Base-by-base conservation (phyloP, 768 basidiomycete genomes). In the Botryobasidium botryosum region DNA sequence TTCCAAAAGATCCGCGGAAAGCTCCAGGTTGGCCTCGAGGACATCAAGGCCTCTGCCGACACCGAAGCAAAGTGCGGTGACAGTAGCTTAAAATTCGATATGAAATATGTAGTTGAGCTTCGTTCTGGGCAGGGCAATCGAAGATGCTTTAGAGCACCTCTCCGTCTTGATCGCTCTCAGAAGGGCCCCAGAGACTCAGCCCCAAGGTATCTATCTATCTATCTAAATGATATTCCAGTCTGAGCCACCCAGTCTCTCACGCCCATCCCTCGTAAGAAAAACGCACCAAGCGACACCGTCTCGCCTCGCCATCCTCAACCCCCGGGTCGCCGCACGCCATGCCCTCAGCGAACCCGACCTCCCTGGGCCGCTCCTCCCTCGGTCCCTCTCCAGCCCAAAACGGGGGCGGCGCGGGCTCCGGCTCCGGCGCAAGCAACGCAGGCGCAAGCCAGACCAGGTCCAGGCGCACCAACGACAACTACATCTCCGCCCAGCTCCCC, bases 251-350 rank as follows among this genome's bases (percentile, higher is more conserved):
- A 44, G 38, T 18, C 13, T n/a, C 33, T 45, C 43, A 45, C 28
- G 3, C 40, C 5, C 46, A 2, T 31, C 23, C 8, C 5, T 24
- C 20, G 40, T 41, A 49, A 73, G 81, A 84, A 50, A 86, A 86
- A 60, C 72, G 85, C 35, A 72, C 68, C 46, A 85, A 86, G 60
- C 77, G 84, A 18, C 79, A 76, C 15, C 65, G 80, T 50, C 74
- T 68, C 2, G 68, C 72, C 20, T 84, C 85, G 6, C 82, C 85
- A 5, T 62, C 72, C 4, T 68, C 69, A 13, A 67, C 72, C n/a
- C 68, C 73, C 33, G 59, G 61, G 44, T 64, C 70, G n/a, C 54
- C 57, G 33, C 55, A 59, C 21, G 55, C 40, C 58, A 68, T 8
- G 55, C 61, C 1, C 55, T 68, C 36, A 13, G 23, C 47, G 12